Evolutionary conservation across 2,329 filamentous ascomycete genomes (phyloP).

Genomic region (Pyrenophora seminiperda): DNA sequence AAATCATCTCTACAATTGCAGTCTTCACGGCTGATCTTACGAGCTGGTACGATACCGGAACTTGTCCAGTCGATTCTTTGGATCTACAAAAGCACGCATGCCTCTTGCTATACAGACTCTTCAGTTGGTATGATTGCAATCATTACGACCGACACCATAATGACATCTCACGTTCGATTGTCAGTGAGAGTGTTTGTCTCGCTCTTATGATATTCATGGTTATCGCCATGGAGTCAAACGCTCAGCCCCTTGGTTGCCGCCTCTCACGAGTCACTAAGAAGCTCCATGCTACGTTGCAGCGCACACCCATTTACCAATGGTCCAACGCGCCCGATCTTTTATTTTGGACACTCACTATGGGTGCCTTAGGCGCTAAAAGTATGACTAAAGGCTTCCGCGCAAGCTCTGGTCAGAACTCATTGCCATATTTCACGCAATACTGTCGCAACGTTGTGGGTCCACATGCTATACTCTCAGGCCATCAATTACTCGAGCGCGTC

Average conservation of each 20-base stretch:
- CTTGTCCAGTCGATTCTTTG: slow-evolving; percentile 27
- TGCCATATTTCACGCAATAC: slow-evolving; percentile 28
- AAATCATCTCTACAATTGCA: slow-evolving; percentile 25
- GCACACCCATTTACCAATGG: slow-evolving; percentile 26
- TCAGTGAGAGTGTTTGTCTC: slow-evolving; percentile 37
- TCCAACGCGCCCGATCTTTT: slow-evolving; percentile 26
- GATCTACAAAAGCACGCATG: slow-evolving; percentile 41
- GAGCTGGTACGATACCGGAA: slow-evolving; percentile 25
- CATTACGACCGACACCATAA: slow-evolving; percentile 5
- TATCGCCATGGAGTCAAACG: slow-evolving; percentile 27
- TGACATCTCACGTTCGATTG: slow-evolving; percentile 13
- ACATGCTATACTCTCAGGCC: slow-evolving; percentile 9
- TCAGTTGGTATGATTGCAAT: slow-evolving; percentile 30
- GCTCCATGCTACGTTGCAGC: slow-evolving; percentile 25
- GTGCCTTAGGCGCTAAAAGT: slow-evolving; percentile 30
- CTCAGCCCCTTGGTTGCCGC: slow-evolving; percentile 17
- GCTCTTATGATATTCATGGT: slow-evolving; percentile 35
- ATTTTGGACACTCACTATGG: slow-evolving; percentile 41
- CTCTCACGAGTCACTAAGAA: slow-evolving; percentile 30
- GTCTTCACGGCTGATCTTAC: slow-evolving; percentile 30
- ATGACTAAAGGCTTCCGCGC: slow-evolving; percentile 4
- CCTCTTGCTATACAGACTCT: slow-evolving; percentile 33
- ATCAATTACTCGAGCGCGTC: slow-evolving; percentile 8
- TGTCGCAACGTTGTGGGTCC: slow-evolving; percentile 20
- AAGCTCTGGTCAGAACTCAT: background rate